Percentiles rank a stretch among this genome's conserved stretches.
Evolutionary conservation across 768 basidiomycete species (phyloP).

Genomic region (Naganishia friedmannii): DNA sequence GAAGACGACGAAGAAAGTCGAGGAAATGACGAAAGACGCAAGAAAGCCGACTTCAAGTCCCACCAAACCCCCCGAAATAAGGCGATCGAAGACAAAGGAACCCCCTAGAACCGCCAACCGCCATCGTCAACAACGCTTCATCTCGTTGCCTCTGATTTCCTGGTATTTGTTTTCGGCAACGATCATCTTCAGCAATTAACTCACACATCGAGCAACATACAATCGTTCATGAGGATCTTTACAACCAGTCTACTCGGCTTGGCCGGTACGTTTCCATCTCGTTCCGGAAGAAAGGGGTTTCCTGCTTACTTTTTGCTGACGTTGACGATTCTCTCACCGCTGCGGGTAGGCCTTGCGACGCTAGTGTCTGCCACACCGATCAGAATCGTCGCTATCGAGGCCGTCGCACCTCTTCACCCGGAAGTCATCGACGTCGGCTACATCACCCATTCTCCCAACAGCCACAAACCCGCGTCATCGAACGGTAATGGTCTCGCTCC

Average conservation of each 20-base stretch:
- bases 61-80: no score
- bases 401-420: neutral
- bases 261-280: conserved; percentile 1
- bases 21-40: no score
- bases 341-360: neutral
- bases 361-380: conserved; percentile 1
- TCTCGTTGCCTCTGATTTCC: no score
- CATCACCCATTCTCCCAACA: conserved; percentile 1
- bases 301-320: neutral
- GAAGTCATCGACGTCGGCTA: neutral
- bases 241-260: neutral
- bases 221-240: neutral
- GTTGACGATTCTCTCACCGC: neutral
- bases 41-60: no score
- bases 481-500: neutral
- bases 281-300: neutral
- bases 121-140: no score
- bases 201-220: no score
- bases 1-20: no score
- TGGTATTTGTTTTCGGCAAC: no score
- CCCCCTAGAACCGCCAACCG: no score
- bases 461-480: neutral
- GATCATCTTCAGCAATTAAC: no score
- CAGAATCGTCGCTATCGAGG: neutral
- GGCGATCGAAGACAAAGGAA: no score